Base-by-base conservation (phyloP, 305 asterid species). In the Rubia tinctorum region DNA sequence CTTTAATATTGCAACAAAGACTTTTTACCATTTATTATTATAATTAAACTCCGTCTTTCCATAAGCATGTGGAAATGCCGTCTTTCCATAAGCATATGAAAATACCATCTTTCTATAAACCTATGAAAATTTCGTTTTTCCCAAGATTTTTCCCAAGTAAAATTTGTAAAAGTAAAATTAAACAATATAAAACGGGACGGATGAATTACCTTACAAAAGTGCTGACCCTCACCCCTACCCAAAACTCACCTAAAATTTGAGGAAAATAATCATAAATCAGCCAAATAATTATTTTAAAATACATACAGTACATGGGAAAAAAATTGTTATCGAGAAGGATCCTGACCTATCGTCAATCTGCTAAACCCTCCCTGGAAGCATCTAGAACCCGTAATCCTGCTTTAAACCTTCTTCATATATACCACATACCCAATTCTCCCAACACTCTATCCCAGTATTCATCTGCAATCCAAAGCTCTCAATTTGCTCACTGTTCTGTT, bases 361-460 rank as follows among this genome's bases (percentile, higher is more conserved):
- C 44, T 72, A 78, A 78, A 45, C 74, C 73, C 76, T 71, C 44
- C 37, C 42, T 73, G 43, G 81, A 76, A 76, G 63, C 11, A 75
- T 82, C 84, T 40, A 75, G 82, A 78, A 78, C 76, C 80, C 79
- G 47, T 43, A n/a, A 53, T 53, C 55, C 34, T 44, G 20, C 42
- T 66, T 37, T 17, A 66, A 66, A 39, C 53, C 53, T 66, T 39
- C 53, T 27, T 18, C 49, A 27, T 64, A 30, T 37, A 34, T 34
- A 64, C 34, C 37, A 40, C 17, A 4, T 47, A 0, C 12, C 30
- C n/a, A n/a, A n/a, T n/a, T 61, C 67, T 62, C 43, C 18, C 2
- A 3, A 10, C n/a, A 27, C 18, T 3, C 20, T 8, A 39, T 49
- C 17, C 69, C 51, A 39, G 17, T 20, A 66, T n/a, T 66, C 51